Base-by-base conservation (phyloP, 257 asterid species). In the Capsicum baccatum region DNA sequence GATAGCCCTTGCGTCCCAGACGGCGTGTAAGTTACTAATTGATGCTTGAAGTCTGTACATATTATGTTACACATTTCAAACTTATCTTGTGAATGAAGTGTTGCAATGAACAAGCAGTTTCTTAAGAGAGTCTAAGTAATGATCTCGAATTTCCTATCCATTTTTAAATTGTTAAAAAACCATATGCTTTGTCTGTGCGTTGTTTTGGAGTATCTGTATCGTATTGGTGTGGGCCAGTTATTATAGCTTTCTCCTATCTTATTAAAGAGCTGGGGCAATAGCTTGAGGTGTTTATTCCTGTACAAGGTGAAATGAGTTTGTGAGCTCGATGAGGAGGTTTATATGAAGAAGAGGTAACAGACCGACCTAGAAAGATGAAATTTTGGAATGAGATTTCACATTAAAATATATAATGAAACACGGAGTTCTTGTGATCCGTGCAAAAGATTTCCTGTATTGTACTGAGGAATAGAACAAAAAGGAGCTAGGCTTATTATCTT, bases 1-100 rank as follows among this genome's bases (percentile, higher is more conserved):
- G 62, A 86, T 92, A 79, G 85, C 79, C 80, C 98, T 97, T 88
- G 96, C 99, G 83, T 94, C 98, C 7, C 97, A 94, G 86, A 97
- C 99, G 54, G 97, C 98, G 47, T 96, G 99, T 96, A 87, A 92
- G 97, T 89, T 86, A 52, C 47, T 76, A n/a, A 33, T 73, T 52
- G 80, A 56, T 70, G 73, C 44, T 81, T 60, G 52, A 48, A 9
- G 33, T 9, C 47, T 70, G 63, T 82, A 50, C 52, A 26, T 16
- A 68, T 17, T 66, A 9, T 52, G 79, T 42, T 14, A 15, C 50
- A 3, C 44, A 37, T 13, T 66, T 66, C 33, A 52, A 63, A 82
- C 33, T 64, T 67, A 54, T 64, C n/a, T 17, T 0, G 9, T 7
- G 52, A 57, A 16, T 57, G 21, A 9, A 66, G 33, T 44, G 50